Conservation (phyloP, 1,284 basidiomycete genomes). For the Ustanciosporium gigantosporum region DNA sequence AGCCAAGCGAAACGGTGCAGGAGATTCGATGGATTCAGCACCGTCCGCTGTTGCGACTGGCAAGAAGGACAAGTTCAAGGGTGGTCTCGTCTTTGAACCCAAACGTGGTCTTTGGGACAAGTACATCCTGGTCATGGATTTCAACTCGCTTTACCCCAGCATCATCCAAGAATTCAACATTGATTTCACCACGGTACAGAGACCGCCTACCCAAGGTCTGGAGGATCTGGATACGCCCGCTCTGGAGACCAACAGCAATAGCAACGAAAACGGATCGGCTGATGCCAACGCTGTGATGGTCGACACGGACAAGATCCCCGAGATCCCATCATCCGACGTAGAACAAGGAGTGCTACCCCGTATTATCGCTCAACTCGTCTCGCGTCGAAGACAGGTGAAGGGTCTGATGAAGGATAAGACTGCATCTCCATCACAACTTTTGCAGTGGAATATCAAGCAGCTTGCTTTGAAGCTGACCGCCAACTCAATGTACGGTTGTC, state of each 20-base stretch:
- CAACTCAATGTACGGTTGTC: conserved; percentile 99
- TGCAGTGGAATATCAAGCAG: conserved; percentile 95
- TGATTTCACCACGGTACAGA: conserved; percentile 94
- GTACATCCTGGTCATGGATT: conserved; percentile 98
- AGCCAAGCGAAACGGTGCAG: conserved; percentile 17
- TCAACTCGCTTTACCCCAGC: conserved; percentile 97
- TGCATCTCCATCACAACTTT: conserved; percentile 74
- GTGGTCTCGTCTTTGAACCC: conserved; percentile 96
- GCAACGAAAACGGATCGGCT: background rate
- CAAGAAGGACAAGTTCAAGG: conserved; percentile 90
- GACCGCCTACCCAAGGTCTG: conserved; percentile 65
- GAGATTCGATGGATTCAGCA: conserved; percentile 21
- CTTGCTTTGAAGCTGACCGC: conserved; percentile 96
- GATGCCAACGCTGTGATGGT: conserved; percentile 1
- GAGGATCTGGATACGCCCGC: conserved; percentile 14
- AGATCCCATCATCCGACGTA: conserved; percentile 75
- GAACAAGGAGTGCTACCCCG: conserved; percentile 88
- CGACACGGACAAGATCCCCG: conserved; percentile 74
- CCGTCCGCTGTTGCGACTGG: conserved; percentile 67
- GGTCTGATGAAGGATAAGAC: conserved; percentile 89
- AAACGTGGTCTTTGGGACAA: conserved; percentile 96
- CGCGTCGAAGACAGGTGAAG: conserved; percentile 87
- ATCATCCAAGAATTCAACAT: conserved; percentile 99
- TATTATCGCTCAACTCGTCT: conserved; percentile 92
- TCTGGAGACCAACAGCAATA: background rate